phyloP scores from a whole-genome alignment of 2,329 filamentous ascomycete species.

The Monilinia polystroma region DNA sequence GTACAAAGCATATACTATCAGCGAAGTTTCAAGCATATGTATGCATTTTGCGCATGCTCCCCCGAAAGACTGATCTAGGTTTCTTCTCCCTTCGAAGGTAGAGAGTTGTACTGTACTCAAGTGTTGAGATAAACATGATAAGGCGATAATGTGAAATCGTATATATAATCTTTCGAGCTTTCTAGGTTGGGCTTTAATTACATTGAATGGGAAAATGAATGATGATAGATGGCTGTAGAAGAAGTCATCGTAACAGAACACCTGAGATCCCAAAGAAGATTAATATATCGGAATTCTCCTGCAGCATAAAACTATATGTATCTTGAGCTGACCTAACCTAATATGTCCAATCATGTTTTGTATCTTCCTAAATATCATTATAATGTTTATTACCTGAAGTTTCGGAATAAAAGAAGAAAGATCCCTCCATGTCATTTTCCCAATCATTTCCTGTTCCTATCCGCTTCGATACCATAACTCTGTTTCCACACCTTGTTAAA shows the following conservation, averaged over 20 bases:
- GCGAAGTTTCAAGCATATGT: no score
- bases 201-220: neutral
- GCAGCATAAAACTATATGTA: neutral
- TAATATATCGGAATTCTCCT: neutral
- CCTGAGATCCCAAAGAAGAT: neutral
- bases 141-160: no score
- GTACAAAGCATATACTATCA: no score
- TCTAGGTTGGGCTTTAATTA: neutral
- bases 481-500: neutral
- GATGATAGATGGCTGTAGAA: neutral
- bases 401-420: neutral
- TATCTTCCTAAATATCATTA: neutral
- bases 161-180: neutral
- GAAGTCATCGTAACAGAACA: neutral
- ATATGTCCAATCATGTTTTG: neutral
- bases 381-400: constrained; percentile 6
- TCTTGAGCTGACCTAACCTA: neutral
- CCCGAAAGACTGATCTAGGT: neutral
- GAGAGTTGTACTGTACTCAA: neutral
- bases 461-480: neutral
- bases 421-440: neutral
- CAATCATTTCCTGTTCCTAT: neutral
- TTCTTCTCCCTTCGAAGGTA: neutral
- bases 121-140: neutral
- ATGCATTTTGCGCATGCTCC: neutral